Evolutionary conservation across 208 protist species (phyloP).

Genomic region (Wallacemonas sp.): DNA sequence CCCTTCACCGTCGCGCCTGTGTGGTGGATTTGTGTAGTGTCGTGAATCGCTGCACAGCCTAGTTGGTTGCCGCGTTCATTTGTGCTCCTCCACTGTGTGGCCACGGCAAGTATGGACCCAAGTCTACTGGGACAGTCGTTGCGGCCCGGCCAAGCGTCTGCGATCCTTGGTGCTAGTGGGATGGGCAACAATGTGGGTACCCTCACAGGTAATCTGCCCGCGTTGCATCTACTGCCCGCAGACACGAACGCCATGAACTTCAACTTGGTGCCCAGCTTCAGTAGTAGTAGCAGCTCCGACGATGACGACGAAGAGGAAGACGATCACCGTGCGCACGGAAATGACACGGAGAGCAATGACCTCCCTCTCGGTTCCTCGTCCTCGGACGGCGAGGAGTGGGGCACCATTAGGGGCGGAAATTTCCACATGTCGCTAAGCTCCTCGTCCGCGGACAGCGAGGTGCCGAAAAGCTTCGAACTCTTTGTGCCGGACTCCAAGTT

Average conservation of each 20-base stretch:
- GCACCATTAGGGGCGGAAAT: constrained; percentile 29
- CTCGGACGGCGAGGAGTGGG: constrained; percentile 42
- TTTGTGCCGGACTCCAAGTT: constrained; percentile 76
- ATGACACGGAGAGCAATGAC: neutral
- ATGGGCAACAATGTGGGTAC: constrained; percentile 3
- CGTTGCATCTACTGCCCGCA: constrained; percentile 3
- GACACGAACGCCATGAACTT: neutral
- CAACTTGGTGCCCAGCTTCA: constrained; percentile 2
- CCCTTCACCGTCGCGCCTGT: too few relatives aligned
- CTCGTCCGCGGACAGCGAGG: constrained; percentile 18
- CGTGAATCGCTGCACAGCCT: too few relatives aligned
- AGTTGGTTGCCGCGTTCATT: neutral
- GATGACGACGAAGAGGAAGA: constrained; percentile 29
- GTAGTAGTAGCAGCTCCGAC: neutral
- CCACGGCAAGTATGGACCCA: neutral
- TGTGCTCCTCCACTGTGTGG: neutral
- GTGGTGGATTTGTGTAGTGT: too few relatives aligned
- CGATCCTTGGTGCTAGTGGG: constrained; percentile 6
- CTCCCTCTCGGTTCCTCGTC: neutral
- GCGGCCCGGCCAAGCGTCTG: neutral
- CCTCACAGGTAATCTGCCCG: constrained; percentile 8
- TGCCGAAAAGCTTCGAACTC: constrained; percentile 31
- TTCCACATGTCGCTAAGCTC: constrained; percentile 19
- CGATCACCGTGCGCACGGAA: constrained; percentile 21
- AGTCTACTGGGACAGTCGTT: neutral